These are phyloP conservation scores for Aureobasidium leucospermi DNA, from an alignment of 2,329 filamentous ascomycete genomes.

Conservation along the genomic window DNA sequence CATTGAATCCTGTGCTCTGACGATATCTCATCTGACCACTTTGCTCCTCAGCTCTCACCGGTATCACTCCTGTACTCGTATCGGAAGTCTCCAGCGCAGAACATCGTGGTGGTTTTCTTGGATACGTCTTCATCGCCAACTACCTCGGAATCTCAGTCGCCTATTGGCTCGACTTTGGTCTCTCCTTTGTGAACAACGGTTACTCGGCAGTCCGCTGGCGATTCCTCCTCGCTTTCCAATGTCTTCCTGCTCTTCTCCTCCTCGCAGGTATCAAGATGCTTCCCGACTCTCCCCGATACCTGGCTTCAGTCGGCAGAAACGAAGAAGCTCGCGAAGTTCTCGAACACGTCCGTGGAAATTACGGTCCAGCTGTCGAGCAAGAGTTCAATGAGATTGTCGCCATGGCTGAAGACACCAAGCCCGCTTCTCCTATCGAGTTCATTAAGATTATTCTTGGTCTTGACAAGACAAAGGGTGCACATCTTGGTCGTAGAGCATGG, in stretches of 20 bases:
- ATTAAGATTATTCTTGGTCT: conserved; percentile 30
- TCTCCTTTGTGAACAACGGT: conserved; percentile 23
- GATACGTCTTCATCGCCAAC: conserved; percentile 47
- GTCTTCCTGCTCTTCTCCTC: conserved; percentile 36
- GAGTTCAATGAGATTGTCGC: conserved; percentile 32
- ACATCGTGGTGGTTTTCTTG: conserved; percentile 41
- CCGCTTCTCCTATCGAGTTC: conserved; percentile 33
- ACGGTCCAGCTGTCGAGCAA: conserved; percentile 22
- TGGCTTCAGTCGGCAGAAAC: conserved; percentile 21
- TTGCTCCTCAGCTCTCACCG: conserved; percentile 31
- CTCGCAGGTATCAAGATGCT: conserved; percentile 34
- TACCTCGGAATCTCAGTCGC: conserved; percentile 36
- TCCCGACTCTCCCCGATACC: conserved; percentile 39
- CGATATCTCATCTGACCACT: neutral
- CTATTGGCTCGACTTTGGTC: conserved; percentile 34
- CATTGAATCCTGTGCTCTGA: neutral
- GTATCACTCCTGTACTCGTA: conserved; percentile 43
- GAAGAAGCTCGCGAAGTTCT: conserved; percentile 28
- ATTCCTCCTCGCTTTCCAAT: conserved; percentile 32
- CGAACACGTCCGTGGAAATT: conserved; percentile 26
- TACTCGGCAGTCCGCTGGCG: conserved; percentile 22
- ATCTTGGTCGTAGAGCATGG: conserved; percentile 36
- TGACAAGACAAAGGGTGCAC: conserved; percentile 25
- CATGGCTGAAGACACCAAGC: conserved; percentile 25
- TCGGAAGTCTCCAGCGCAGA: conserved; percentile 42